These are phyloP conservation scores for Prunus mongolica DNA, from an alignment of 306 rosid genomes.

Conservation along the genomic window DNA sequence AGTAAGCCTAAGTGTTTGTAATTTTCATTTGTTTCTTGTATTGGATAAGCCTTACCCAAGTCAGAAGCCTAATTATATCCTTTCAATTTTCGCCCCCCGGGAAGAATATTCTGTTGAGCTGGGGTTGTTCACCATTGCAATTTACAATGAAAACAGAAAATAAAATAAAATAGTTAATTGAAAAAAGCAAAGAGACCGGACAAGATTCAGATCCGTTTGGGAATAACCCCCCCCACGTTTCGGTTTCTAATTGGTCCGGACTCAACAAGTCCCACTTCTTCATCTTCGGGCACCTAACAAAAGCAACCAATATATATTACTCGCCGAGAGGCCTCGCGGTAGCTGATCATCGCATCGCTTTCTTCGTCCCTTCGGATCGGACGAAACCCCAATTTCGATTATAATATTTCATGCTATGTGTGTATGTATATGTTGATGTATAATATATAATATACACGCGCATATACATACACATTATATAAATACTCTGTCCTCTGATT, in stretches of 20 bases:
- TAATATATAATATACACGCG: not conserved
- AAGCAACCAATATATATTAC: not conserved
- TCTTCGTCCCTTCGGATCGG: not conserved
- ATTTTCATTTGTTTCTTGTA: not conserved
- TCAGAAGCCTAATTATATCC: not conserved
- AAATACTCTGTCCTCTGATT: not conserved
- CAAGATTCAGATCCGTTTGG: not conserved
- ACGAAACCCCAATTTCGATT: conserved; percentile 8
- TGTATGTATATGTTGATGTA: not conserved
- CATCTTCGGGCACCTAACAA: conserved; percentile 3
- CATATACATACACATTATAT: conserved; percentile 14
- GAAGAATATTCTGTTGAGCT: not conserved
- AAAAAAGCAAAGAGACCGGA: not conserved
- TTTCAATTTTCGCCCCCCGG: too few relatives aligned
- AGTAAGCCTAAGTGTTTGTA: not conserved
- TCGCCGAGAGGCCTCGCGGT: not conserved
- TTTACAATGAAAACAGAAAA: not conserved
- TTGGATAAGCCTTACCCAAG: too few relatives aligned
- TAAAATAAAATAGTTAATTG: not conserved
- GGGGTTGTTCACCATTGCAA: not conserved
- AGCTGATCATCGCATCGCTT: conserved; percentile 11
- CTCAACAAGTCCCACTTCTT: not conserved
- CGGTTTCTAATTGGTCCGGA: not conserved
- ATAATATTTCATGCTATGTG: not conserved
- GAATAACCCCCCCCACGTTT: not conserved